Evolutionary conservation across 148 eudicot genomes (phyloP).

Genomic region (Rhododendron molle): DNA sequence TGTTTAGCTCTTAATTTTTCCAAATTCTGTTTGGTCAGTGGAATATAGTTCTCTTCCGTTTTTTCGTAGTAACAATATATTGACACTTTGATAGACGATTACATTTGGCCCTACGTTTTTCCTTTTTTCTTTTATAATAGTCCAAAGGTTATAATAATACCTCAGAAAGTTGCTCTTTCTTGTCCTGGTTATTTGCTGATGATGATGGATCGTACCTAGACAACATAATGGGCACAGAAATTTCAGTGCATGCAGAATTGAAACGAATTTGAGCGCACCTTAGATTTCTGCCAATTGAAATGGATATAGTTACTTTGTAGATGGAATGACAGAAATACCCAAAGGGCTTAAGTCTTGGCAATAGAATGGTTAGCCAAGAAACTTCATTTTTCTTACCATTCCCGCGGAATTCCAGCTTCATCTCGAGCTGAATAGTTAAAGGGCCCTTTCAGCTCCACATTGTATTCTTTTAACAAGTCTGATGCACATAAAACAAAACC

Average conservation of each 20-base stretch:
- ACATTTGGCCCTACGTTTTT: background rate
- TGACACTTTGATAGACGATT: background rate
- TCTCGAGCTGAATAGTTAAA: constrained; percentile 82
- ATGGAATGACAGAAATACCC: background rate
- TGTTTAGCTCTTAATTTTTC: background rate
- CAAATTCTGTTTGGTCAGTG: background rate
- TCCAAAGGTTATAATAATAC: constrained; percentile 32
- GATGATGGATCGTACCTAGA: constrained; percentile 72
- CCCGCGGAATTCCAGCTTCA: constrained; percentile 87
- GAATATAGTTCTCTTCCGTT: background rate
- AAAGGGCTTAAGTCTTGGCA: background rate
- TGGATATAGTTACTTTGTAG: background rate
- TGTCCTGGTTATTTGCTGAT: constrained; percentile 24
- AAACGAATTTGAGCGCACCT: background rate
- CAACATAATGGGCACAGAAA: background rate
- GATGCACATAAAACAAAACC: background rate
- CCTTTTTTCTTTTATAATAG: background rate
- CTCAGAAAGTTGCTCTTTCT: constrained; percentile 54
- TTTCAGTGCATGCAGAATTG: background rate
- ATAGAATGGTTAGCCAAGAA: background rate
- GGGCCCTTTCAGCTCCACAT: constrained; percentile 80
- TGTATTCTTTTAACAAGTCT: constrained; percentile 69
- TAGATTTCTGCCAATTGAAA: background rate
- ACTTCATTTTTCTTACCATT: constrained; percentile 52
- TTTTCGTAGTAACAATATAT: background rate